phyloP scores from a whole-genome alignment of 2,329 filamentous ascomycete genomes.

The Aspergillus fumigatiaffinis region DNA sequence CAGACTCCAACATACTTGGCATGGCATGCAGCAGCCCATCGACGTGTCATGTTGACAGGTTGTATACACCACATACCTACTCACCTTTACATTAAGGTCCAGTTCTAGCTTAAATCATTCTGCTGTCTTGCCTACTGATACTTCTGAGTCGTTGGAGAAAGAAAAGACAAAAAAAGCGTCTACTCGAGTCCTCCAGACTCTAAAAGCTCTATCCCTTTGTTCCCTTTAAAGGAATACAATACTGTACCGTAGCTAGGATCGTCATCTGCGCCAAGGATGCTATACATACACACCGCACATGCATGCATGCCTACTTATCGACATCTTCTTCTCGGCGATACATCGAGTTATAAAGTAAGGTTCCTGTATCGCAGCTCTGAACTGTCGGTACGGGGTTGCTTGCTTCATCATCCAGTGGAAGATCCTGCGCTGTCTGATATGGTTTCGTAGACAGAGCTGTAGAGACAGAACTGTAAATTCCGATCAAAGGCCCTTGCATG shows the following conservation, averaged over 20 bases:
- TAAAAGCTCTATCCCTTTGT: neutral
- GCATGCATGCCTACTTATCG: neutral
- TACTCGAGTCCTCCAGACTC: neutral
- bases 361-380: neutral
- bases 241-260: neutral
- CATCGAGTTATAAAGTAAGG: neutral
- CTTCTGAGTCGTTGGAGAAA: neutral
- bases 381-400: neutral
- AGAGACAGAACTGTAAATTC: neutral
- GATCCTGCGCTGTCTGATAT: too few relatives aligned
- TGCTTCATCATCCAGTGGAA: neutral
- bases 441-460: neutral
- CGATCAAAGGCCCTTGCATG: neutral
- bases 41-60: conserved; percentile 8
- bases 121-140: neutral
- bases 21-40: conserved; percentile 2
- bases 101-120: neutral
- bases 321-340: neutral
- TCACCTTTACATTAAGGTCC: neutral
- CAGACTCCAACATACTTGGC: conserved; percentile 2
- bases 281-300: neutral
- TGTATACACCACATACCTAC: neutral
- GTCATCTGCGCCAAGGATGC: neutral
- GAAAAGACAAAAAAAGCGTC: neutral
- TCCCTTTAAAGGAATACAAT: neutral